Evolutionary conservation across 495 filamentous ascomycete species (phyloP), one percentile per base, ranked within the genome.

Genomic region (Friedmanniomyces simplex): DNA sequence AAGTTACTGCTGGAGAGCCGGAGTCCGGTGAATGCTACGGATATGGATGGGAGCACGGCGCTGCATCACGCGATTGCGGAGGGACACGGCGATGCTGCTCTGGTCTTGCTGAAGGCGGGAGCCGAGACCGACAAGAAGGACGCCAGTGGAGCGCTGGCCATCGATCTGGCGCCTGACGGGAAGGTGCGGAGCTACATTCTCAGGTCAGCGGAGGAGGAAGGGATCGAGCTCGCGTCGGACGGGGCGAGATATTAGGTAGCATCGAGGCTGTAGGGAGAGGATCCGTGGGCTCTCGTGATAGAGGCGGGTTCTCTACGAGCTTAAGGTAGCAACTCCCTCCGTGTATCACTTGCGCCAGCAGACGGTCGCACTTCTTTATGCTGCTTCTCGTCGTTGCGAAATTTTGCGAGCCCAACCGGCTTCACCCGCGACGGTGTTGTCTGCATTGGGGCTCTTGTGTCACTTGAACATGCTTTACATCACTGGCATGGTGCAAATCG

Each of bases 21-120:
- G 53, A 91, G 87, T 58, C 89, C 94, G 1, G 65, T 97, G 8
- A 91, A 96, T 67, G 84, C 90, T 16, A 85, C 83, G n/a, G 93
- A 99, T 73, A 73, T 74, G 11, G 81, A 87, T 54, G 91, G 91
- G 1, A 76, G 86, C 56, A 97, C 94, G 34, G 82, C 91, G 14
- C 72, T 99, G 66, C 93, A 99, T 71, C 94, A 99, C 73, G 93
- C 73, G 1, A 79, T 96, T 58, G 86, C 88, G 0, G 93, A 98
- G 69, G 93, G 93, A 0, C 91, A 96, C 69, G 93, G 91, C 0
- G 88, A 96, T 71, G 82, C 90, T 0, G 93, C 91, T 0, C 72
- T 96, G 22, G 74, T 84, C 14, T 68, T 98, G 50, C 70, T 98
- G 26, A 94, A 86, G 66, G 84, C 84, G 0, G 91, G 93, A 0